Base-by-base conservation (phyloP, 495 filamentous ascomycete species). In the Penicillium riverlandense region DNA sequence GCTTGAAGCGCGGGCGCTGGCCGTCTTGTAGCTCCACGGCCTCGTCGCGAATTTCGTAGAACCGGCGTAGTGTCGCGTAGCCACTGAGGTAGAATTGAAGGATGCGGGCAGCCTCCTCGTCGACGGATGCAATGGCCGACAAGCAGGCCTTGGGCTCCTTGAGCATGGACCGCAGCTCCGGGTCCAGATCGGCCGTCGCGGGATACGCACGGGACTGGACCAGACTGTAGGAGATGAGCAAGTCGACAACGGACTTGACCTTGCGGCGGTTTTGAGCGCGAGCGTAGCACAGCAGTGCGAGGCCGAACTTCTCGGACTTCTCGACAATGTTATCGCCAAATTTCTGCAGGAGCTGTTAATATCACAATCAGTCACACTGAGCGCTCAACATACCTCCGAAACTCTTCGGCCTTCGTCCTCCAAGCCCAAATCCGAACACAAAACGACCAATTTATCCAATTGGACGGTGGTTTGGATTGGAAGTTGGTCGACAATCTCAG, bases 181-280 rank as follows among this genome's bases (percentile, higher is more conserved):
- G 62, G 51, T 95, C 90, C 0, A 95, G 72, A 22, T 86, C 77
- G 8, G 61, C 59, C 11, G 71, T 53, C 3, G 85, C 73, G 7
- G 90, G 90, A 55, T 82, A 91, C 4, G 84, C 80, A 8, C 79
- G 77, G 10, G 90, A 95, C 44, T 91, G 83, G 35, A 90, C 78
- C 30, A 96, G 77, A 35, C 84, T 91, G 58, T 85, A 82, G 1
- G 88, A 89, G 55, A 88, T 90, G 30, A 96, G 76, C n/a, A 90
- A 76, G 55, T 90, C 83, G 16, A 91, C 74, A 15, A 95, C 83
- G 38, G 86, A 78, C 54, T 84, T 83, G 48, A 95, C 78, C 65
- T 91, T 92, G 47, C 71, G 69, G 7, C 77, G 67, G 36, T 76
- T 76, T 50, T 86, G 86, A 0, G 88, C 85, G 9, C 90, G 80